phyloP scores from a whole-genome alignment of 805 yeast genomes.

The Yarrowia keelungensis region DNA sequence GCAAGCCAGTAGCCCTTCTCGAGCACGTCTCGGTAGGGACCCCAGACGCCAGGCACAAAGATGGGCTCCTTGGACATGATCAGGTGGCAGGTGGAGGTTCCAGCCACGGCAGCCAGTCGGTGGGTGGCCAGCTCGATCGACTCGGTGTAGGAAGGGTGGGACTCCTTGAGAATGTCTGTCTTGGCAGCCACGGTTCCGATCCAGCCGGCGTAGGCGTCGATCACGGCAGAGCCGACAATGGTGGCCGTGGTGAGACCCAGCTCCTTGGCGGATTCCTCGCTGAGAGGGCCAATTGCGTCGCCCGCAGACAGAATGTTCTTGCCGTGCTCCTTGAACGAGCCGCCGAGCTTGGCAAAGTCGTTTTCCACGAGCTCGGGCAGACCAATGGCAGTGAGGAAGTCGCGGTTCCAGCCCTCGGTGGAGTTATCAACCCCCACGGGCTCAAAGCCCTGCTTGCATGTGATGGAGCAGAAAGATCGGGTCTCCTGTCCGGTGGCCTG shows the following conservation, averaged over 20 bases:
- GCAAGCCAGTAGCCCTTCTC: conserved; percentile 94
- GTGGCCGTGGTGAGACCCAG: conserved; percentile 82
- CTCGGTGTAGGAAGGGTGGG: conserved; percentile 37
- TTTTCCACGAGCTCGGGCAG: conserved; percentile 79
- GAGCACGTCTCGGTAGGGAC: conserved; percentile 93
- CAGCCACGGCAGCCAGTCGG: conserved; percentile 96
- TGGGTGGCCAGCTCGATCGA: conserved; percentile 63
- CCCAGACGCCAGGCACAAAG: conserved; percentile 98
- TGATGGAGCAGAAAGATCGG: conserved; percentile 86
- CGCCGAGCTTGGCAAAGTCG: conserved; percentile 82
- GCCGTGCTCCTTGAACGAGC: conserved; percentile 61
- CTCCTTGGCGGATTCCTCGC: conserved; percentile 71
- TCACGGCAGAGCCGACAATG: conserved; percentile 92
- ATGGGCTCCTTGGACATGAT: conserved; percentile 83
- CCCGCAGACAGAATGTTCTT: conserved; percentile 86
- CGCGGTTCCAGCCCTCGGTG: conserved; percentile 85
- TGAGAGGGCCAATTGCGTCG: conserved; percentile 79
- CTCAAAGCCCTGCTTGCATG: conserved; percentile 93
- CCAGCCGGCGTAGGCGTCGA: conserved; percentile 99
- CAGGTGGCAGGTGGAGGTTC: conserved; percentile 96
- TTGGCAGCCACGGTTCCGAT: conserved; percentile 96
- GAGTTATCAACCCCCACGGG: conserved; percentile 93
- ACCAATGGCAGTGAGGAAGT: conserved; percentile 71
- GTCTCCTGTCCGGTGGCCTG: conserved; percentile 88
- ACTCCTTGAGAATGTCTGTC: conserved; percentile 58